Percentiles rank a stretch among this genome's conserved stretches.
Conservation (phyloP, 805 yeast genomes). For the Naumovozyma dairenensis region DNA sequence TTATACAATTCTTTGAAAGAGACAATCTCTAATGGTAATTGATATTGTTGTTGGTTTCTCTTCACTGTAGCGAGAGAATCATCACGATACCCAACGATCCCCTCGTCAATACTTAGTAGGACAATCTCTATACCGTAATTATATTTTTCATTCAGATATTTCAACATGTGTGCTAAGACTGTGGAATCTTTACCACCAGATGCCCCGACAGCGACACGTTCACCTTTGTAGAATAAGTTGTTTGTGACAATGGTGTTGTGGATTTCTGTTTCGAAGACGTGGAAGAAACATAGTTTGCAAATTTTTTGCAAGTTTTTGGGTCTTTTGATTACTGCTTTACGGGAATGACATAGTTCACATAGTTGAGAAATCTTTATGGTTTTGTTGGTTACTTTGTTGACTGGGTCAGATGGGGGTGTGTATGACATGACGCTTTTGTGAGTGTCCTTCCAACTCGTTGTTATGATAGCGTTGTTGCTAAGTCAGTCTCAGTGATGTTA, state of each 20-base stretch:
- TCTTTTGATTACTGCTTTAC: conserved; percentile 79
- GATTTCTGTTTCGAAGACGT: conserved; percentile 89
- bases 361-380: conserved; percentile 33
- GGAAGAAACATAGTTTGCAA: conserved; percentile 83
- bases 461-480: no score
- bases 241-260: conserved; percentile 76
- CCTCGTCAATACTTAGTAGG: conserved; percentile 86
- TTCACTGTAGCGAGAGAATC: conserved; percentile 95
- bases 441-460: no score
- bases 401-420: conserved; percentile 28
- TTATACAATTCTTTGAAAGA: conserved; percentile 83
- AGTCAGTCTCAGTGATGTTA: no score
- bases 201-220: conserved; percentile 92
- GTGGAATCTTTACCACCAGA: conserved; percentile 98
- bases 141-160: conserved; percentile 78
- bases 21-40: conserved; percentile 68
- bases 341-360: conserved; percentile 75
- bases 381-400: conserved; percentile 16
- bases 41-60: conserved; percentile 78
- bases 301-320: conserved; percentile 87
- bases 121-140: conserved; percentile 81
- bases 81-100: conserved; percentile 93
- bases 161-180: conserved; percentile 80
- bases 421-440: no score
- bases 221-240: conserved; percentile 67